Percentiles rank a stretch among this genome's conserved stretches.
Evolutionary conservation across 257 asterid genomes (phyloP).

Genomic region (Forsythia viridissima): DNA sequence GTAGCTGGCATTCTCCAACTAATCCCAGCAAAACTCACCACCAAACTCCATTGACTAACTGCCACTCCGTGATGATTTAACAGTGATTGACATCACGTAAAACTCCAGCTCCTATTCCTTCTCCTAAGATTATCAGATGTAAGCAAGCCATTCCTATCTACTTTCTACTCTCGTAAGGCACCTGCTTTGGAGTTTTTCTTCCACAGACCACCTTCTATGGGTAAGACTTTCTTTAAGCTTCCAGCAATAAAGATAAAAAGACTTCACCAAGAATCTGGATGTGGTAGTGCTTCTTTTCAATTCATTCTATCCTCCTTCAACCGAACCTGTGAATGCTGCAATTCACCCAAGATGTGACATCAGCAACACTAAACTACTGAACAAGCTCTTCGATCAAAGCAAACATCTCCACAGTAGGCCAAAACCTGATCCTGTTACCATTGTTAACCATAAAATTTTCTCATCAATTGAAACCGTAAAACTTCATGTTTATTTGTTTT

Average conservation of each 20-base stretch:
- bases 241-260: not conserved
- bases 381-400: not conserved
- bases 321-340: not conserved
- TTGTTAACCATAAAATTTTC: not conserved
- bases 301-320: not conserved
- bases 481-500: not conserved
- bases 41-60: not conserved
- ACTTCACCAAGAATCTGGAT: not conserved
- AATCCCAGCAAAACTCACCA: not conserved
- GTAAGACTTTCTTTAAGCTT: not conserved
- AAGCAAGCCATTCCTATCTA: not conserved
- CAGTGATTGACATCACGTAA: not conserved
- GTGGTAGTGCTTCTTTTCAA: not conserved
- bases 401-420: not conserved
- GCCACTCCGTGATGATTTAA: not conserved
- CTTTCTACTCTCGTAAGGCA: not conserved
- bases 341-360: conserved; percentile 1
- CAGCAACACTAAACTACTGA: not conserved
- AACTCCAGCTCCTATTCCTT: not conserved
- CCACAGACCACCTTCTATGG: not conserved
- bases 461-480: not conserved
- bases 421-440: not conserved
- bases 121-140: not conserved
- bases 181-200: not conserved
- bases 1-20: not conserved